These are phyloP conservation scores for Sisymbrium altissimum DNA, from an alignment of 345 rosid genomes.

Conservation along the genomic window DNA sequence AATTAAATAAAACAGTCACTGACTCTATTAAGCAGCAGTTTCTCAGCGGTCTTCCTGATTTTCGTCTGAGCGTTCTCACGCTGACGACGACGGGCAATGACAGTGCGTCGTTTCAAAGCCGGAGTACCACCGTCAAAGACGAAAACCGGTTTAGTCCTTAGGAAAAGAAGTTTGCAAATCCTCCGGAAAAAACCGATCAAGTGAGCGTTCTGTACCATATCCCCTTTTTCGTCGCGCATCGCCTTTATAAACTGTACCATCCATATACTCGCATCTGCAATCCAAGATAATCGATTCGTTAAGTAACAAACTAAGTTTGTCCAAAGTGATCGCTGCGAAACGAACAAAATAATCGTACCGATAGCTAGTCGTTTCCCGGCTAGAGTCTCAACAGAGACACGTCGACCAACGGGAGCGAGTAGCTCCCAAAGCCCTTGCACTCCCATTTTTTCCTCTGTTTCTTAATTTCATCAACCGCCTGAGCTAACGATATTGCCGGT, in stretches of 20 bases:
- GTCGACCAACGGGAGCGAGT: slow-evolving; percentile 87
- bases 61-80: slow-evolving; percentile 92
- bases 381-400: slow-evolving; percentile 93
- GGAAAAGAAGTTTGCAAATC: slow-evolving; percentile 82
- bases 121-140: slow-evolving; percentile 96
- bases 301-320: too few species aligned
- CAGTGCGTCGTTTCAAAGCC: slow-evolving; percentile 87
- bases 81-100: slow-evolving; percentile 84
- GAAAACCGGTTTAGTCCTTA: slow-evolving; percentile 82
- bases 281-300: too few species aligned
- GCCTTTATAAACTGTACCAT: slow-evolving; percentile 98
- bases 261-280: slow-evolving; percentile 98
- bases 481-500: background rate
- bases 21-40: slow-evolving; percentile 81
- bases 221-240: slow-evolving; percentile 93
- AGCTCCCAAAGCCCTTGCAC: slow-evolving; percentile 53
- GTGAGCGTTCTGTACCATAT: slow-evolving; percentile 90
- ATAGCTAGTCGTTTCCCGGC: slow-evolving; percentile 83
- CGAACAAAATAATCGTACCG: too few species aligned
- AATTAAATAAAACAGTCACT: background rate
- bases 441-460: slow-evolving; percentile 8
- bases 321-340: too few species aligned
- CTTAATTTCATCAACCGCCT: background rate
- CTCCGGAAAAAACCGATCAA: slow-evolving; percentile 87
- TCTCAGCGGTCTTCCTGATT: slow-evolving; percentile 91